Conservation (phyloP, 148 eudicot genomes). For the Chenopodium album region DNA sequence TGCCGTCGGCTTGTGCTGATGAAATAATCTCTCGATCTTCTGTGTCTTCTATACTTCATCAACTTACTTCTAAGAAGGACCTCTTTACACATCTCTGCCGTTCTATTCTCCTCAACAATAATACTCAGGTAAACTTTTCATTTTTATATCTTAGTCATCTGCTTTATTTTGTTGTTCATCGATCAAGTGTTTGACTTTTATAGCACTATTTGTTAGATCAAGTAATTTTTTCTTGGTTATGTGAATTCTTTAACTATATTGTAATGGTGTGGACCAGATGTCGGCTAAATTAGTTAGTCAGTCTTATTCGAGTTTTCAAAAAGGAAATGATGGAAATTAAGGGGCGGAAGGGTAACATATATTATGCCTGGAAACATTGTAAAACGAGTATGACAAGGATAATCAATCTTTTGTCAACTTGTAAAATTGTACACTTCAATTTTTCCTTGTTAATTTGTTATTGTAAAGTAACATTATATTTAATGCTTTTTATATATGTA, state of each 20-base stretch:
- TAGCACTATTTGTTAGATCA: too few relatives aligned
- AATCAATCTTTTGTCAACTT: too few relatives aligned
- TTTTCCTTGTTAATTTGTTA: not conserved
- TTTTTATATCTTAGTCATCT: not conserved
- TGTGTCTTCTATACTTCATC: not conserved
- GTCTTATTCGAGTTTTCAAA: too few relatives aligned
- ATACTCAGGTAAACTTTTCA: conserved; percentile 18
- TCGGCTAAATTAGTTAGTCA: too few relatives aligned
- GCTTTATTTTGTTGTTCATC: not conserved
- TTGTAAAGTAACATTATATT: not conserved
- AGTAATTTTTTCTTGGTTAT: too few relatives aligned
- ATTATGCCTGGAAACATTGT: too few relatives aligned
- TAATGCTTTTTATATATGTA: not conserved
- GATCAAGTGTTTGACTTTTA: not conserved
- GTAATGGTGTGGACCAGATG: too few relatives aligned
- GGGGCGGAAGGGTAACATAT: too few relatives aligned
- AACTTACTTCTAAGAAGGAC: conserved; percentile 10
- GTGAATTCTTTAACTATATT: too few relatives aligned
- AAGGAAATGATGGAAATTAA: too few relatives aligned
- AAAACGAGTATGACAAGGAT: too few relatives aligned
- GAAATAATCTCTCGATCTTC: not conserved
- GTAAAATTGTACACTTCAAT: too few relatives aligned
- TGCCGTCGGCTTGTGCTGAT: conserved; percentile 12
- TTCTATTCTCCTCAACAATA: not conserved
- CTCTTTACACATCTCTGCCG: not conserved